Evolutionary conservation across 1,284 basidiomycete species (phyloP), one percentile per base, ranked within the genome.

Genomic region (Sanghuangporus sanghuang): DNA sequence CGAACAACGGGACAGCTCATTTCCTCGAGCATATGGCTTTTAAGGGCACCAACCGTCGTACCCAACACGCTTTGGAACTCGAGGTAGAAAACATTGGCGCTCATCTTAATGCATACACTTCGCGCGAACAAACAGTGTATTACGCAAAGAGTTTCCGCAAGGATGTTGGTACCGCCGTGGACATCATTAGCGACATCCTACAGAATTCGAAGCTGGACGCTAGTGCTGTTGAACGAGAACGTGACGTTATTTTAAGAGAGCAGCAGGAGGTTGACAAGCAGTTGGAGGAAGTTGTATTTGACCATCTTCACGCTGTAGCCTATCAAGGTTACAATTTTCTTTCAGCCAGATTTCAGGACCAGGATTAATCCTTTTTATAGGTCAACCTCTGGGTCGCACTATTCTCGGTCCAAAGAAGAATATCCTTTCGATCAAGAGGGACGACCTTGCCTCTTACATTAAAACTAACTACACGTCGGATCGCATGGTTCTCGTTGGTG

Each of bases 251-350:
- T 71, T 79, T 99, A 64, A 85, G 97, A 68, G 97, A 99, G 77
- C 95, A 98, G 81, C 93, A 98, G 81, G 97, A 99, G 81, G 97
- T 99, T 53, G 95, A 98, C 79, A 98, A 98, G 82, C 95, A 97
- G 81, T 79, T 92, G 65, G 95, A 98, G 81, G 96, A 99, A 78
- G 96, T 99, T 71, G 95, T 99, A 21, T 99, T 99, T 73, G 96
- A 99, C 80, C 96, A 99, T 76, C 79, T 99, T 67, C 96, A 99
- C 78, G 83, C 96, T 59, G 88, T 98, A 69, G 97, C 97, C 66
- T 99, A 96, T 87, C 92, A 95, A 78, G 86, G 93, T 92, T 56
- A 39, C 38, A 3, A 46, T 44, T 21, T 35, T 52, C 35, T 64
- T 63, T 27, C 48, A 58, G 56, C 54, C 6, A 38, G 18, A 61